Base-by-base conservation (phyloP, 2,329 filamentous ascomycete species). In the Pseudonectria foliicola region DNA sequence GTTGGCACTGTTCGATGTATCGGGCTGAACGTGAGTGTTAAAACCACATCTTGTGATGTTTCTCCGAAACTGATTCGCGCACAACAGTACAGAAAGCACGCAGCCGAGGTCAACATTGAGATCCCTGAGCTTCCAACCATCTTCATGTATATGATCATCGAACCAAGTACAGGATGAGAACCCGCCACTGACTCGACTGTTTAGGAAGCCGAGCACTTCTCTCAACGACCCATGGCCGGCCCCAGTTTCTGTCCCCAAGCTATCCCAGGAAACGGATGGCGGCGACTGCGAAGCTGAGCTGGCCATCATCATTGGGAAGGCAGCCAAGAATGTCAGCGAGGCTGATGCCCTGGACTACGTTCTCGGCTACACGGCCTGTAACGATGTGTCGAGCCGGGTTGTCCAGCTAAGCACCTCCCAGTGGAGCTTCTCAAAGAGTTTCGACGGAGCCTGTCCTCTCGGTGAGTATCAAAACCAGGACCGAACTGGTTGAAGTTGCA, bases 301-400 rank as follows among this genome's bases (percentile, higher is more conserved):
- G 33, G 73, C 67, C 10, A 66, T 77, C 21, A 63, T 79, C 10
- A 68, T 80, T 28, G 70, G 71, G 23, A 64, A 61, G 44, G 53
- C 60, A 10, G 61, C 64, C 56, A 54, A 66, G 62, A 74, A 80
- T 43, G 72, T 78, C 8, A 59, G 64, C 29, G 73, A 77, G 44
- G 64, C 61, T 1, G 67, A 79, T 18, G 75, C 75, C 5, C 51
- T 75, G 33, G 65, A 71, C 43, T 77, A 80, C 46, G 66, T 82
- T 4, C 68, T 82, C 2, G 77, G 78, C 18, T 82, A 82, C 52
- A 77, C 75, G 1, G 68, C 69, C 14, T 68, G 69, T 48, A 82
- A 82, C 57, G 77, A 82, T 49, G 69, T 82, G 6, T 79, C 75
- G 4, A 52, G 50, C 13, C 48, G 50, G n/a, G 49, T 44, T 12